Conservation (phyloP, 2,329 filamentous ascomycete genomes). For the Elsinoe fawcettii region DNA sequence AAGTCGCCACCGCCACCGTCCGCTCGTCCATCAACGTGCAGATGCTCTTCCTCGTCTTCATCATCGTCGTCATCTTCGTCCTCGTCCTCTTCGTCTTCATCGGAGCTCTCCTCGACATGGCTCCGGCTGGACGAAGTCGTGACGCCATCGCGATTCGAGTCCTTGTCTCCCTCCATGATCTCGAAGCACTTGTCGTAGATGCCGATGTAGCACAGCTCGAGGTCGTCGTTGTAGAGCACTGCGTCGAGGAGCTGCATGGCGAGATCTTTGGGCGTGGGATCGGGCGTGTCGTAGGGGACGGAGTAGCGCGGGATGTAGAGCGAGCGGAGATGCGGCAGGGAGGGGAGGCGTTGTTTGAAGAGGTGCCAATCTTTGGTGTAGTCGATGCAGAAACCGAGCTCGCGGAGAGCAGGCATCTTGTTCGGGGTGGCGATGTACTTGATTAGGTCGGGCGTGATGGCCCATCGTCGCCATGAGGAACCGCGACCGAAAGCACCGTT, state of each 20-base stretch:
- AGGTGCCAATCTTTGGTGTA: conserved; percentile 70
- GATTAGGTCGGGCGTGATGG: conserved; percentile 60
- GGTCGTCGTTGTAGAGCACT: conserved; percentile 65
- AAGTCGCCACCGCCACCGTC: conserved; percentile 26
- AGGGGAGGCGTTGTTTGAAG: conserved; percentile 67
- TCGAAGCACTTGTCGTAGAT: conserved; percentile 74
- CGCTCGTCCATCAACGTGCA: conserved; percentile 39
- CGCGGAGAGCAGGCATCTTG: conserved; percentile 62
- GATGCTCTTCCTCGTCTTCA: conserved; percentile 38
- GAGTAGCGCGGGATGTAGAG: conserved; percentile 63
- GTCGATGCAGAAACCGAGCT: conserved; percentile 64
- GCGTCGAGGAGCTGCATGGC: conserved; percentile 72
- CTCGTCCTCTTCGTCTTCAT: conserved; percentile 18
- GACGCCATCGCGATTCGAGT: conserved; percentile 27
- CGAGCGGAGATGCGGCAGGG: conserved; percentile 61
- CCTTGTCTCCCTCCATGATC: conserved; percentile 57
- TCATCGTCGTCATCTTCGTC: conserved; percentile 34
- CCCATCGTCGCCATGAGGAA: conserved; percentile 60
- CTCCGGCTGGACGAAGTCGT: background rate
- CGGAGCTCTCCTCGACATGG: background rate
- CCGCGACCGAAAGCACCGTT: conserved; percentile 32
- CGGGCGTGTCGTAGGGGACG: conserved; percentile 49
- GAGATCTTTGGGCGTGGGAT: conserved; percentile 58
- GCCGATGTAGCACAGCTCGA: conserved; percentile 70
- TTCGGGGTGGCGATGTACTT: conserved; percentile 64